Evolutionary conservation across 2,329 filamentous ascomycete genomes (phyloP).

Genomic region (Pyrenochaeta sp.): DNA sequence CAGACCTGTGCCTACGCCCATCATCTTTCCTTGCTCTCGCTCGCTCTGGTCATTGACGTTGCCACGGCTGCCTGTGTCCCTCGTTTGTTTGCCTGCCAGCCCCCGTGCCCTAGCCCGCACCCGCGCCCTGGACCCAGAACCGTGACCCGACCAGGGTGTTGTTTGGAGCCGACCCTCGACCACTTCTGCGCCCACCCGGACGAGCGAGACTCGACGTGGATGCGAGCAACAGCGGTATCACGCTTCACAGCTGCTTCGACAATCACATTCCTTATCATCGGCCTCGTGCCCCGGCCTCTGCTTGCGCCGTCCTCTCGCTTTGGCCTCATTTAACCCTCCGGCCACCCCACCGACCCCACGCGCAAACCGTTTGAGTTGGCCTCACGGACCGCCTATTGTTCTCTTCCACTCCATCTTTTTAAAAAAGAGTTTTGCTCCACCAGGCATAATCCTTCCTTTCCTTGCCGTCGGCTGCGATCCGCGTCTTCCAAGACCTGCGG

Average conservation of each 20-base stretch:
- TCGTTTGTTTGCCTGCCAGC: constrained; percentile 22
- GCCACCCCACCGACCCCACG: constrained; percentile 32
- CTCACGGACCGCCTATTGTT: constrained; percentile 23
- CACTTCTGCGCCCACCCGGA: constrained; percentile 16
- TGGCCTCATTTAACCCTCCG: constrained; percentile 14
- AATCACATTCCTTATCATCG: constrained; percentile 12
- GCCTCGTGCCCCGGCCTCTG: constrained; percentile 2
- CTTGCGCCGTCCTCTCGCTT: constrained; percentile 18
- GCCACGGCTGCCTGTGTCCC: constrained; percentile 25
- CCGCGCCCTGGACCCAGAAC: constrained; percentile 17
- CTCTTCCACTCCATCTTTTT: constrained; percentile 7
- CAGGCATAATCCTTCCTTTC: constrained; percentile 3
- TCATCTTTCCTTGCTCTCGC: constrained; percentile 1
- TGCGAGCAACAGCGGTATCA: constrained; percentile 9
- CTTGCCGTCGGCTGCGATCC: constrained; percentile 6
- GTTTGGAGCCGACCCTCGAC: constrained; percentile 17
- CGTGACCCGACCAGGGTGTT: constrained; percentile 26
- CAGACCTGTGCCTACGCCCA: constrained; percentile 7
- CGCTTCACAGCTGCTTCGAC: constrained; percentile 13
- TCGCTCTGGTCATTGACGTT: constrained; percentile 13
- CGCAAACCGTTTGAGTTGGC: constrained; percentile 8
- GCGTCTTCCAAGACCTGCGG: constrained; percentile 14
- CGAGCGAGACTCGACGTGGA: constrained; percentile 10
- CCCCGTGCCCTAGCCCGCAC: constrained; percentile 10
- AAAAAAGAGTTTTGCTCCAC: constrained; percentile 7